Evolutionary conservation across 2,329 filamentous ascomycete genomes (phyloP), one percentile per base, ranked within the genome.

Genomic region (Penicillium sp.): DNA sequence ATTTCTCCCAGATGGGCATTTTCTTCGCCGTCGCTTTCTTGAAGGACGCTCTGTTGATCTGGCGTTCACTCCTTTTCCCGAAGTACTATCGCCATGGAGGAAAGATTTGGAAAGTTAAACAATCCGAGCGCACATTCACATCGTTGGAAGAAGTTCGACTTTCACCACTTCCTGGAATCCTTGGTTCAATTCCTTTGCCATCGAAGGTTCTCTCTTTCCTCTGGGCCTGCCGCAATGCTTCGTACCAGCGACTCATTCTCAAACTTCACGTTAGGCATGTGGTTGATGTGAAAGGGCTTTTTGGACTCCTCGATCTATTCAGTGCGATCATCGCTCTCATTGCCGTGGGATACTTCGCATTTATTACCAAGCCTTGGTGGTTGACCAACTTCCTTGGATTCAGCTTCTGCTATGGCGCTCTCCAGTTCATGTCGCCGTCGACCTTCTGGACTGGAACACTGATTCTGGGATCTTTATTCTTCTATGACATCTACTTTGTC

Each of bases 351-450:
- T 93, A 91, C 71, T 86, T 89, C 64, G 80, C 82, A 45, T 76
- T 85, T 29, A 71, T 85, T 24, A 72, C 73, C 24, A 84, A 83
- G 60, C 81, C 82, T 29, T 87, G 86, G 73, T 89, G 84, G 62
- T 73, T 96, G 34, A 93, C 90, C 42, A 97, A 97, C 67, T 75
- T 95, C 33, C 82, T 96, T 64, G 92, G 90, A 0, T 90, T 93
- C 61, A 88, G 87, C 6, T 90, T 96, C 74, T 92, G 87, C 60
- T 96, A 97, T 65, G 83, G 84, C 7, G 85, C 89, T 4, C 80
- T 96, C 50, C 84, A 93, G 63, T 75, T 95, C 48, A 84, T 97
- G 76, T 95, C 91, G 1, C 91, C 92, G 0, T 95, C 91, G 0
- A 93, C 90, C 0, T 95, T 96, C 67, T 76, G 82, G 49, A 96